Base-by-base conservation (phyloP, 345 rosid genomes). In the Iberis pinnata region DNA sequence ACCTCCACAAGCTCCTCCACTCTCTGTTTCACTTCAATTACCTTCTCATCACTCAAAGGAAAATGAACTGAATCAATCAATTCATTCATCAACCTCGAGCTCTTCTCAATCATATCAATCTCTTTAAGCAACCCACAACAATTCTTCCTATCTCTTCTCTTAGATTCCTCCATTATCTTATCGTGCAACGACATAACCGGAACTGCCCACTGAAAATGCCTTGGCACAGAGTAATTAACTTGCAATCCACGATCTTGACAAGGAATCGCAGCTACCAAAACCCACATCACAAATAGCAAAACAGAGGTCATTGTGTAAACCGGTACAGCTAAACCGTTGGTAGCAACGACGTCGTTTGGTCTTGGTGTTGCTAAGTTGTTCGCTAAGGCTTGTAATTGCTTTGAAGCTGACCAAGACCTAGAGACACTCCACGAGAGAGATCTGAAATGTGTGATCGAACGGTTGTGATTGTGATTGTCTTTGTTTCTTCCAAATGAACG, bases 341-440 rank as follows among this genome's bases (percentile, higher is more conserved):
- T 71, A 0, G 96, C 76, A n/a, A 38, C 61, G 15, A 82, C 43
- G 9, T 90, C 96, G 15, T 62, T 81, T 6, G 59, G 78, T 47
- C 67, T 43, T 1, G 98, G 98, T 1, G 82, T 72, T 5, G 51
- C 50, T 60, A 90, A 47, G 60, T 81, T 87, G 9, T 54, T 79
- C 12, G 84, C 88, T 18, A 90, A 75, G 0, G 93, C 86, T 70
- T 81, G 92, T 20, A 90, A 71, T 72, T 90, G 96, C 75, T 75
- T 78, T 0, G 98, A 81, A 4, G 98, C 98, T 0, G 98, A 90
- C 98, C 98, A 90, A 0, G 98, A 84, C 74, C 95, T 67, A 3
- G 98, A 90, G 4, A 90, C 95, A 51, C 96, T 90, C 98, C 98
- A 87, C 0, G 98, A 90, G 36, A 87, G 71, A 6, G 98, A 90